phyloP scores from a whole-genome alignment of 179 eudicot genomes.

The Beta macrorhiza region DNA sequence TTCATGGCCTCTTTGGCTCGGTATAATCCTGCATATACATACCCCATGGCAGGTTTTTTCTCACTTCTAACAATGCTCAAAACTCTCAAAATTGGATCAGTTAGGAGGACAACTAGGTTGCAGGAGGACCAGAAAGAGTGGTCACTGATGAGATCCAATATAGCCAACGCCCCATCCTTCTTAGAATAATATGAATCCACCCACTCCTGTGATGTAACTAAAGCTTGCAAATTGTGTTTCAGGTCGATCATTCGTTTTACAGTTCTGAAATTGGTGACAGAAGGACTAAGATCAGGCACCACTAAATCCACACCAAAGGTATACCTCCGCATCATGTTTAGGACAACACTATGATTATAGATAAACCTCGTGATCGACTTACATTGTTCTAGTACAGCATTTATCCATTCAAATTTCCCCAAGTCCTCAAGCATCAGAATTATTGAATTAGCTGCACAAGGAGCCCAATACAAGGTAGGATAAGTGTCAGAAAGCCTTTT shows the following conservation, averaged over 20 bases:
- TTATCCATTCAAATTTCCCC: slow-evolving; percentile 57
- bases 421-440: slow-evolving; percentile 72
- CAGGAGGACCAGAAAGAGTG: slow-evolving; percentile 86
- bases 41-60: slow-evolving; percentile 89
- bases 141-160: slow-evolving; percentile 64
- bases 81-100: slow-evolving; percentile 63
- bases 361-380: slow-evolving; percentile 75
- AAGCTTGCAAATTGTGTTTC: slow-evolving; percentile 73
- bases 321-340: slow-evolving; percentile 84
- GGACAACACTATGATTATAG: slow-evolving; percentile 59
- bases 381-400: slow-evolving; percentile 56
- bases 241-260: slow-evolving; percentile 66
- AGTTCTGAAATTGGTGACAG: slow-evolving; percentile 60
- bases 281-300: slow-evolving; percentile 51
- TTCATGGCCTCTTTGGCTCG: slow-evolving; percentile 76
- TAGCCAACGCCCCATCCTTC: slow-evolving; percentile 58
- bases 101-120: slow-evolving; percentile 49
- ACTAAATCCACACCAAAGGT: slow-evolving; percentile 82
- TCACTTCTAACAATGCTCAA: slow-evolving; percentile 58
- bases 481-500: slow-evolving; percentile 54
- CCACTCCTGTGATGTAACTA: slow-evolving; percentile 97
- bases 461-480: slow-evolving; percentile 81
- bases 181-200: slow-evolving; percentile 79
- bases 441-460: slow-evolving; percentile 73
- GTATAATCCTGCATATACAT: slow-evolving; percentile 71